Evolutionary conservation across 352 stramenopile species (phyloP), one percentile per base, ranked within the genome.

Genomic region (Peronosclerospora sorghi): DNA sequence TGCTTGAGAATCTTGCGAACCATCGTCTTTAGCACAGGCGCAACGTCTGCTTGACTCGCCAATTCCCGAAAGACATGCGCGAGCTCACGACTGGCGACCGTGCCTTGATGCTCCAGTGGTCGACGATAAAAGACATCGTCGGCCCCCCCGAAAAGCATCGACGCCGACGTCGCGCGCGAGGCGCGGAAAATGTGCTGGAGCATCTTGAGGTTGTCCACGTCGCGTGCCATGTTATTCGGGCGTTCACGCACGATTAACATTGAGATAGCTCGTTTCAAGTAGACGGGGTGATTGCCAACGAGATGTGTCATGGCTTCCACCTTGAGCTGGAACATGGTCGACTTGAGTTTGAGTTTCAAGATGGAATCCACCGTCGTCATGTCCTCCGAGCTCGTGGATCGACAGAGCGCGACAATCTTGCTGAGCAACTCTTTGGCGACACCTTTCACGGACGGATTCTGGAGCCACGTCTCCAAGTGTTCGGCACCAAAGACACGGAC

Each of bases 141-240:
- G 3, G 58, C 35, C 26, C 55, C 62, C 8, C 59, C 59, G 2
- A 68, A 42, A 35, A 68, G 59, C 5, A 46, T 61, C 8, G 48
- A 55, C n/a, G 45, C 32, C 23, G 51, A 59, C 23, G 43, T 35
- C 14, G 56, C 60, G 12, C 75, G 68, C 0, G 69, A 76, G 2
- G 80, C 74, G 13, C 75, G 68, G 35, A 93, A 89, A 19, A 93
- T 88, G 32, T 90, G 80, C 53, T 89, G 80, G 8, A 93, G 65
- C 63, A 93, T 87, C 49, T 93, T 93, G 45, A 93, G 85, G 50
- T 93, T 93, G 63, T 93, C 80, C 3, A 90, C 71, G 29, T 93
- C 80, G 49, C 85, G 75, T 17, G 77, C 73, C 59, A 89, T 81
- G 32, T 85, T 87, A 57, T 85, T 89, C 5, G 77, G 72, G 1